A percentile compares a stretch with the other conserved stretches of the same genome.
These are phyloP conservation scores for Fusarium musae DNA, from an alignment of 2,329 filamentous ascomycete genomes.

Conservation along the genomic window DNA sequence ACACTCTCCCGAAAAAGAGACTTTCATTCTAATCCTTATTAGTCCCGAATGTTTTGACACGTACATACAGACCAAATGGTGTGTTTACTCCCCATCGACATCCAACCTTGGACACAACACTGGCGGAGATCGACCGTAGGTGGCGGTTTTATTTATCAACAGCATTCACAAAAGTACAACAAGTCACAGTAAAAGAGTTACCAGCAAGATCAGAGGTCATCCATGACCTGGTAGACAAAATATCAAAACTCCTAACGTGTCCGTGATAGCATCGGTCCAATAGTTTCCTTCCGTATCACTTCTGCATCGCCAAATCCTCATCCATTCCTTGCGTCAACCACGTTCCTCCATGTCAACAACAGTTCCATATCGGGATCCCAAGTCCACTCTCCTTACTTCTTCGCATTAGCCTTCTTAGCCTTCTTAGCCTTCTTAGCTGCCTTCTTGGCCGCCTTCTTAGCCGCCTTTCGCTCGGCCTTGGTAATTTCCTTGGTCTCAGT, in stretches of 20 bases:
- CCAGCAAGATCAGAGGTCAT: too few relatives aligned
- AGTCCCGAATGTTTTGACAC: too few relatives aligned
- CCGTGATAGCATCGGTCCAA: not conserved
- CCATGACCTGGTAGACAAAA: not conserved
- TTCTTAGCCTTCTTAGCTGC: not conserved
- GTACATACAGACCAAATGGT: too few relatives aligned
- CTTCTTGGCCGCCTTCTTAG: not conserved
- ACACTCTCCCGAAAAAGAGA: too few relatives aligned
- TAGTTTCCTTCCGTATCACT: not conserved
- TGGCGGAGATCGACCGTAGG: too few relatives aligned
- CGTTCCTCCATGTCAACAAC: rapidly evolving
- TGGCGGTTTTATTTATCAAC: too few relatives aligned
- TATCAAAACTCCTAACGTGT: not conserved
- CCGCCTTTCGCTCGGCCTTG: not conserved
- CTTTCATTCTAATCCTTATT: too few relatives aligned
- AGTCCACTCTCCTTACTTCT: not conserved
- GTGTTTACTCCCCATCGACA: too few relatives aligned
- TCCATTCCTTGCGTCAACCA: too few relatives aligned
- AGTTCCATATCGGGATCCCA: rapidly evolving
- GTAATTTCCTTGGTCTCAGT: rapidly evolving
- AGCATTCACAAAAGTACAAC: too few relatives aligned
- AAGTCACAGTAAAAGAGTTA: too few relatives aligned
- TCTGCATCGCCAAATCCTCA: rapidly evolving
- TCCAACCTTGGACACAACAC: too few relatives aligned
- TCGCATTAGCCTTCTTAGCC: not conserved